phyloP scores from a whole-genome alignment of 768 basidiomycete genomes.

The Sporobolomyces pararoseus region DNA sequence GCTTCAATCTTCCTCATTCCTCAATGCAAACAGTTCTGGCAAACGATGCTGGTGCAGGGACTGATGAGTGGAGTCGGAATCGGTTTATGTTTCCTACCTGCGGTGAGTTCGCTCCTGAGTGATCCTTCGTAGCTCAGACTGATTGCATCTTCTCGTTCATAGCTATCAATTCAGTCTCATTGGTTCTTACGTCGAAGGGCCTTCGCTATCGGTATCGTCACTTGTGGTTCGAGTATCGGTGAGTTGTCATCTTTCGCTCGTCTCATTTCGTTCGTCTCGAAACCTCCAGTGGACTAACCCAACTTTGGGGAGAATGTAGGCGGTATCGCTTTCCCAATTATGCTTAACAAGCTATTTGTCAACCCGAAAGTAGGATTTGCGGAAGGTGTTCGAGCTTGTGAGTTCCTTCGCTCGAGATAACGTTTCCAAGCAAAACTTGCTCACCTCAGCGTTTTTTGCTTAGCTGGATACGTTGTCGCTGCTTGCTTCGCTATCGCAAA shows the following conservation, averaged over 20 bases:
- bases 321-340: slow-evolving; percentile 47
- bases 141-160: too few relatives aligned
- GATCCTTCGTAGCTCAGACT: too few relatives aligned
- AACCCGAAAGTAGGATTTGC: slow-evolving; percentile 40
- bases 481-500: slow-evolving; percentile 53
- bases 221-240: slow-evolving; percentile 63
- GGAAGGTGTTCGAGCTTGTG: slow-evolving; percentile 45
- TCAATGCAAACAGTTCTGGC: slow-evolving; percentile 16
- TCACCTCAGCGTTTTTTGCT: too few relatives aligned
- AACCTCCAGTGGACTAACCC: too few relatives aligned
- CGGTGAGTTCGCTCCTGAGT: slow-evolving; percentile 39
- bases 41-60: slow-evolving; percentile 59
- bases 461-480: slow-evolving; percentile 54
- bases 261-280: too few relatives aligned
- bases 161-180: slow-evolving; percentile 48
- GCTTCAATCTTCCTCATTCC: slow-evolving; percentile 43
- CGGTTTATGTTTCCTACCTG: slow-evolving; percentile 56
- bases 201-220: slow-evolving; percentile 67
- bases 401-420: background rate
- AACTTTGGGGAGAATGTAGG: background rate
- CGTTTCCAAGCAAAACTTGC: too few relatives aligned
- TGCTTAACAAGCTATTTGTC: slow-evolving; percentile 58
- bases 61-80: slow-evolving; percentile 55
- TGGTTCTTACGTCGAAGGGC: slow-evolving; percentile 64
- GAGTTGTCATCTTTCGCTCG: slow-evolving; percentile 59